Conservation (phyloP, 768 basidiomycete species). For the Antrodiella citrinella region DNA sequence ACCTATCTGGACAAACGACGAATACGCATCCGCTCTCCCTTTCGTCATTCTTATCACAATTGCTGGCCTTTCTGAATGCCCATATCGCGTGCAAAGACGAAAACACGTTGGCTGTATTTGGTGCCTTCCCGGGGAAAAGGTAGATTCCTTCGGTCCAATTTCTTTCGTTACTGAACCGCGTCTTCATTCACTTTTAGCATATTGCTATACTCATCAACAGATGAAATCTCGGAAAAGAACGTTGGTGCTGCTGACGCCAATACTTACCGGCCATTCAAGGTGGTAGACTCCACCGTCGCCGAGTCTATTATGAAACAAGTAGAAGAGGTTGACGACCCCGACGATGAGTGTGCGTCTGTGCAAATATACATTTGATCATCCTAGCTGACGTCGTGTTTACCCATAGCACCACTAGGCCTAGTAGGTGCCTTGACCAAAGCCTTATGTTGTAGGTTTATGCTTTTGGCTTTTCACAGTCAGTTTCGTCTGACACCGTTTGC, state of each 20-base stretch:
- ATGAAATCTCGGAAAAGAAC: conserved; percentile 33
- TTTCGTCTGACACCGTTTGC: conserved; percentile 28
- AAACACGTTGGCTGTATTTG: conserved; percentile 89
- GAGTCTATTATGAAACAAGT: conserved; percentile 55
- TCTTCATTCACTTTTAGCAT: conserved; percentile 17
- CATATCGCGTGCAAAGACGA: conserved; percentile 89
- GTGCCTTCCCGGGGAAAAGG: conserved; percentile 81
- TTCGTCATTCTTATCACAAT: conserved; percentile 68
- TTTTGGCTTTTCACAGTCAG: conserved; percentile 13
- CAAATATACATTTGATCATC: background rate
- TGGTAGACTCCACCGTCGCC: conserved; percentile 63
- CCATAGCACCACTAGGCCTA: conserved; percentile 56
- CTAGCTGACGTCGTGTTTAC: too few species aligned
- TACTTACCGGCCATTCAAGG: conserved; percentile 75
- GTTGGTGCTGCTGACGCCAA: conserved; percentile 55
- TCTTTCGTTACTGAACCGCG: background rate
- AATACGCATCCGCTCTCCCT: conserved; percentile 54
- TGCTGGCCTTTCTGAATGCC: conserved; percentile 87
- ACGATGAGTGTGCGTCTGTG: conserved; percentile 40
- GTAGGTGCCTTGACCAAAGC: conserved; percentile 91
- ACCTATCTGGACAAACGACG: conserved; percentile 47
- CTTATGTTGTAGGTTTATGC: conserved; percentile 62
- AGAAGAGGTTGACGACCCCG: conserved; percentile 37
- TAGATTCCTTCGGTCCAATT: conserved; percentile 19
- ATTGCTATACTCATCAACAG: conserved; percentile 68